Percentiles rank a stretch among this genome's conserved stretches.
Conservation (phyloP, 805 yeast genomes). For the Candida germanica region DNA sequence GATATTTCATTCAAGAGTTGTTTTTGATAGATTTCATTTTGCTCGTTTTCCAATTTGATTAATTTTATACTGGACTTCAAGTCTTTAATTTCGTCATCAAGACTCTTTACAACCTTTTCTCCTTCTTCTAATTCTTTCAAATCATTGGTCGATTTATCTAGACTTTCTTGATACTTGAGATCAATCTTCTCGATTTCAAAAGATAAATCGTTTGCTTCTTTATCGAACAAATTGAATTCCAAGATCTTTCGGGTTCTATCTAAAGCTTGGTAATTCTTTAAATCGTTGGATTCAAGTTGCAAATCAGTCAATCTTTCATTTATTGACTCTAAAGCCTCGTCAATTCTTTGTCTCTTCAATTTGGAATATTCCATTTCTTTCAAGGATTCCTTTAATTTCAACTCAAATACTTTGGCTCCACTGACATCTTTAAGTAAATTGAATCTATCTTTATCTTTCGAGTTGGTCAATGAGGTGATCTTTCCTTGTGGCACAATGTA, state of each 20-base stretch:
- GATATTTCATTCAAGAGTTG: conserved; percentile 50
- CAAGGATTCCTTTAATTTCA: conserved; percentile 70
- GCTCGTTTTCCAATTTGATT: conserved; percentile 53
- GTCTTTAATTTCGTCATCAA: conserved; percentile 45
- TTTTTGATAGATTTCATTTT: conserved; percentile 47
- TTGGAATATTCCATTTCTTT: conserved; percentile 77
- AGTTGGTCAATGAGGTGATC: conserved; percentile 83
- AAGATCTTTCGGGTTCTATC: conserved; percentile 67
- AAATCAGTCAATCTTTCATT: conserved; percentile 73
- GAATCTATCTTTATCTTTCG: conserved; percentile 80
- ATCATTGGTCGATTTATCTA: conserved; percentile 52
- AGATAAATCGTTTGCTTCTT: conserved; percentile 66
- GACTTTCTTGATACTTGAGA: conserved; percentile 47
- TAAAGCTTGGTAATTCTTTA: conserved; percentile 63
- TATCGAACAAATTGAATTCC: conserved; percentile 73
- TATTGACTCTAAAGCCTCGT: conserved; percentile 66
- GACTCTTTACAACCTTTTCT: conserved; percentile 47
- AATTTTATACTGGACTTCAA: conserved; percentile 50
- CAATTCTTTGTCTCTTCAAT: conserved; percentile 66
- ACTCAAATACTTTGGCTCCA: conserved; percentile 90
- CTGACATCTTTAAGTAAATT: conserved; percentile 84
- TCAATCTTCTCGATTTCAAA: conserved; percentile 61
- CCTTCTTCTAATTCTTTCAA: conserved; percentile 58
- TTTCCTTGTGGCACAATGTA: conserved; percentile 97
- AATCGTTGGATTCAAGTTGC: conserved; percentile 74